A percentile compares a stretch with the other conserved stretches of the same genome.
phyloP scores from a whole-genome alignment of 1,284 basidiomycete species.

The Peniophora sp. region DNA sequence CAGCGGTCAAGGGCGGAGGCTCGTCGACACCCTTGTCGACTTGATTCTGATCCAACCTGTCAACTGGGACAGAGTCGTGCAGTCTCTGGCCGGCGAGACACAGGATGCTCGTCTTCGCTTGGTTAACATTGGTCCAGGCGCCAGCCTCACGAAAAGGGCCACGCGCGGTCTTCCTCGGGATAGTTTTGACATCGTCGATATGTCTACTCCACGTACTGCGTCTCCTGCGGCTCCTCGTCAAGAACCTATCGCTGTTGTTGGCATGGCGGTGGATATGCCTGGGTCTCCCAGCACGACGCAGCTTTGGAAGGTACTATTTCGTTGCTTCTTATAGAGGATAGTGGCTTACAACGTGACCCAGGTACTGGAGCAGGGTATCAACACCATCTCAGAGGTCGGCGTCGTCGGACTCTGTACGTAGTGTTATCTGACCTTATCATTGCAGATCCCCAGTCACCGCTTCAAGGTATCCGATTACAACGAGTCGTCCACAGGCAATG shows the following conservation, averaged over 20 bases:
- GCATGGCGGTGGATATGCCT: conserved; percentile 62
- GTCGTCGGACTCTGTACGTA: background rate
- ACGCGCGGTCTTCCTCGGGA: conserved; percentile 26
- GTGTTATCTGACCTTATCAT: background rate
- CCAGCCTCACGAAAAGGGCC: conserved; percentile 32
- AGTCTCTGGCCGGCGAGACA: conserved; percentile 21
- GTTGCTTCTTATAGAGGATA: no score
- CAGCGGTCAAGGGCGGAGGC: conserved; percentile 2
- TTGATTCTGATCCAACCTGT: conserved; percentile 51
- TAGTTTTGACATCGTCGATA: no score
- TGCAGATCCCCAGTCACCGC: conserved; percentile 50
- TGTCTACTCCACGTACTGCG: no score
- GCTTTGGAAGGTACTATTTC: conserved; percentile 37
- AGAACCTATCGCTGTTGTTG: conserved; percentile 60
- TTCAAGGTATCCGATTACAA: conserved; percentile 41
- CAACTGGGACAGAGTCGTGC: conserved; percentile 41
- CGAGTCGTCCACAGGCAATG: conserved; percentile 15
- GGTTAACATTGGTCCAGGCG: conserved; percentile 52
- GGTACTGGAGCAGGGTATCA: conserved; percentile 46
- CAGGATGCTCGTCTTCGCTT: conserved; percentile 21
- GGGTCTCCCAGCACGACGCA: conserved; percentile 38
- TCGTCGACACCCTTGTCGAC: conserved; percentile 44
- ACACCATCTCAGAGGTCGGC: conserved; percentile 50
- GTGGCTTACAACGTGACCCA: no score
- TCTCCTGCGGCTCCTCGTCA: conserved; percentile 14